phyloP scores from a whole-genome alignment of 1,139 yeast genomes.

The Pichia sp. region DNA sequence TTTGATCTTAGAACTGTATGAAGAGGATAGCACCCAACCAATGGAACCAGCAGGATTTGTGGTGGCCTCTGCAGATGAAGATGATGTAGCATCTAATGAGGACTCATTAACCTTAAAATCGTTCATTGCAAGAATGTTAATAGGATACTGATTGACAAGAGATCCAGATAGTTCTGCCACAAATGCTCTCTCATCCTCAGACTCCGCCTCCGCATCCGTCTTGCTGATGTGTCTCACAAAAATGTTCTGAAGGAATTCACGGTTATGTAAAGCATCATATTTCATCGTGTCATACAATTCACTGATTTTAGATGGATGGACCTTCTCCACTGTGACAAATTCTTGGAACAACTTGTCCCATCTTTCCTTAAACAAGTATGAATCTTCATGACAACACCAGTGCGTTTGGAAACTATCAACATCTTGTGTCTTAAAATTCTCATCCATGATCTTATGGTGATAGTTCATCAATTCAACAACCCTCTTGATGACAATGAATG shows the following conservation, averaged over 20 bases:
- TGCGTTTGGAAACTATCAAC: constrained; percentile 62
- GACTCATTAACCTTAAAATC: constrained; percentile 49
- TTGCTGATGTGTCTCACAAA: constrained; percentile 57
- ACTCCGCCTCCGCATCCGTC: constrained; percentile 23
- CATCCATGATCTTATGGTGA: constrained; percentile 77
- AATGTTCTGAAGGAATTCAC: constrained; percentile 77
- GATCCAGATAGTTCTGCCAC: constrained; percentile 37
- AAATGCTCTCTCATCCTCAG: neutral
- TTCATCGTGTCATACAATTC: constrained; percentile 98
- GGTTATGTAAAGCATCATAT: constrained; percentile 93
- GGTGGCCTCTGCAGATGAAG: constrained; percentile 21
- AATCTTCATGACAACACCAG: constrained; percentile 99
- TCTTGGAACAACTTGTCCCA: constrained; percentile 97
- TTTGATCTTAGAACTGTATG: constrained; percentile 25
- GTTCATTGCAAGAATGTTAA: constrained; percentile 69
- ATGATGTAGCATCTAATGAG: constrained; percentile 31
- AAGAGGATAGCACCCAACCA: constrained; percentile 66
- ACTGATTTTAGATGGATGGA: constrained; percentile 94
- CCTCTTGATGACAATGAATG: constrained; percentile 84
- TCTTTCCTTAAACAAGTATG: constrained; percentile 81
- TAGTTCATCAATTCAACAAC: constrained; percentile 96
- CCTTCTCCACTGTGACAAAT: constrained; percentile 88
- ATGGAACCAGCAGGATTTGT: constrained; percentile 50
- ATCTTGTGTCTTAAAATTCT: constrained; percentile 65
- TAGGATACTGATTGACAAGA: constrained; percentile 73